Evolutionary conservation across 2,329 filamentous ascomycete species (phyloP).

Genomic region (Neoarthrinium moseri): DNA sequence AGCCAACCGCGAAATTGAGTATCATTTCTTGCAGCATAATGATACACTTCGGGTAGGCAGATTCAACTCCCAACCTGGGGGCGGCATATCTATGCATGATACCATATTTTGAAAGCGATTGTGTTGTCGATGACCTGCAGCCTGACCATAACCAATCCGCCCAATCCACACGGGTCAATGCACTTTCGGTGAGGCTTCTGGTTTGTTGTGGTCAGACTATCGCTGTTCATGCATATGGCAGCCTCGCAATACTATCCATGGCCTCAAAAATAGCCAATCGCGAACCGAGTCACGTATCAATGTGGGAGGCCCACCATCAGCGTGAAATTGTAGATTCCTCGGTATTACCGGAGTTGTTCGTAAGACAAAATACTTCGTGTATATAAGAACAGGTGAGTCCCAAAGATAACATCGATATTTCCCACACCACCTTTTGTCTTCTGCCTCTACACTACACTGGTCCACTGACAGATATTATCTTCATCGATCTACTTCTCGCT

Average conservation of each 20-base stretch:
- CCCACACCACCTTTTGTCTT: background rate
- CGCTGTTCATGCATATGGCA: background rate
- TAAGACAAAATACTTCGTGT: background rate
- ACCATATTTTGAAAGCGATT: background rate
- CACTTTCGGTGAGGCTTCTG: background rate
- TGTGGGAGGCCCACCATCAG: background rate
- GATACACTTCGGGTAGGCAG: background rate
- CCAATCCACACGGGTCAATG: background rate
- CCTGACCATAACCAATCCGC: too few relatives aligned
- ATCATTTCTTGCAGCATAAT: background rate
- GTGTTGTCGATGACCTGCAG: background rate
- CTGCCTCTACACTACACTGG: background rate
- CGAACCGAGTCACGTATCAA: background rate
- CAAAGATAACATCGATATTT: background rate
- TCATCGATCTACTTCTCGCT: background rate
- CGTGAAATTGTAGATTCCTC: background rate
- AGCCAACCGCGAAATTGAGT: conserved; percentile 1
- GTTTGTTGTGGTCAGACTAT: too few relatives aligned
- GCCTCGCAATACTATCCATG: background rate
- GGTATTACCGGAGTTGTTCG: background rate
- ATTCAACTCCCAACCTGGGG: background rate
- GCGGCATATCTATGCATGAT: background rate
- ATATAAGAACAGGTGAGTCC: background rate
- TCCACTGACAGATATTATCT: background rate
- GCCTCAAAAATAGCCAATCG: conserved; percentile 4